Percentiles rank a stretch among this genome's conserved stretches.
Evolutionary conservation across 305 asterid genomes (phyloP).

Genomic region (Solanum chacoense): DNA sequence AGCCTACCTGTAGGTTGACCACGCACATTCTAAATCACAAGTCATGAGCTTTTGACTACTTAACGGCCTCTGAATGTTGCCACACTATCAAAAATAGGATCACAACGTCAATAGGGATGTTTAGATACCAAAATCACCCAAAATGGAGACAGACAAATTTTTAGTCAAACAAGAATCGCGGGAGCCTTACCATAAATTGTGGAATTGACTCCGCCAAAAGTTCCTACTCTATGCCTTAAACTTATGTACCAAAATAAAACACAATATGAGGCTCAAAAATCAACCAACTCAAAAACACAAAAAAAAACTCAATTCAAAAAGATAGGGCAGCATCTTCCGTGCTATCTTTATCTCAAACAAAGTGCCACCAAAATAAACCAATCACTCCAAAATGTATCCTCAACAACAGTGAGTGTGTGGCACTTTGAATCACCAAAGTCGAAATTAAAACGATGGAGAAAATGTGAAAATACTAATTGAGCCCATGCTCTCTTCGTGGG

Average conservation of each 20-base stretch:
- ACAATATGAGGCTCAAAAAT: background rate
- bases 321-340: background rate
- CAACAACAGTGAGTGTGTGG: background rate
- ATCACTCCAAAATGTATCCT: background rate
- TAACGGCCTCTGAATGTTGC: background rate
- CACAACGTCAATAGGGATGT: too few species aligned
- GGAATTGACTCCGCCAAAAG: background rate
- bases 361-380: background rate
- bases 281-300: background rate
- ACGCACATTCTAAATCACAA: background rate
- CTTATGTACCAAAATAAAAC: background rate
- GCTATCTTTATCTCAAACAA: background rate
- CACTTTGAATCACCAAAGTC: background rate
- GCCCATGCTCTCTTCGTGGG: background rate
- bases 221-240: background rate
- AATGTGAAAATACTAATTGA: too few species aligned
- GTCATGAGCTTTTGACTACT: background rate
- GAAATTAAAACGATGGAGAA: background rate
- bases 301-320: background rate
- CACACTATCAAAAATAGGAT: background rate
- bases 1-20: background rate
- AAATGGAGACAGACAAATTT: too few species aligned
- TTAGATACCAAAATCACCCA: background rate
- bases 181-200: background rate
- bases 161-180: too few species aligned